Base-by-base conservation (phyloP, 2,329 filamentous ascomycete species). In the Cercospora canescens region DNA sequence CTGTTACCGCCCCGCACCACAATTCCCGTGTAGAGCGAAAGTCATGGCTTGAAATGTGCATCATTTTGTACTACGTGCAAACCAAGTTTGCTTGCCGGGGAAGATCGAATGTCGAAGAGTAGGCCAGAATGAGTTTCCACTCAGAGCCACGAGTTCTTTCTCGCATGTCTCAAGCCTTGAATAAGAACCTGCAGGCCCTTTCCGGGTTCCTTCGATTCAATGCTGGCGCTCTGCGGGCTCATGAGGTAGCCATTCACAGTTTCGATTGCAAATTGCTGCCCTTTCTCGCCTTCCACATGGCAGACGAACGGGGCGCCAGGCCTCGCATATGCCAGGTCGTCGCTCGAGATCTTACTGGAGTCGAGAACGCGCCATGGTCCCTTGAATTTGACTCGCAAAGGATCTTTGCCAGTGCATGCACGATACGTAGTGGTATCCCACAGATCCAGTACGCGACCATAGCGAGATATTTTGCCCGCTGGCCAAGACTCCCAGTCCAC, bases 401-500 rank as follows among this genome's bases (percentile, higher is more conserved):
- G 2, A 45, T 63, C 59, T 6, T 37, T 45, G 14, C 52, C 48
- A 41, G 62, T 37, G 62, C 73, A 73, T 6, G 52, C 28, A 26
- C 54, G 39, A 54, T 70, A 71, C 24, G 71, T 72, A 9, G 77
- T 78, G 50, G 72, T 76, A 66, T 79, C 89, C 91, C 92, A 96
- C 6, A 92, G 76, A 4, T 87, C 89, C 14, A 94, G 80, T 0
- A 89, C 88, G 8, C 85, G 83, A 59, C 86, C 80, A 5, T 86
- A 83, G 5, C 85, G 81, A 6, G 80, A 75, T 16, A 94, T 83
- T 1, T 87, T 83, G 3, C 81, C 78, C n/a, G 83, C 79, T 0
- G 80, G 80, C 83, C 87, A 87, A 3, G 73, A 77, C 0, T 70
- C 54, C 84, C 89, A 92, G 67, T 88, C 79, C 7, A 96, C 79